These are phyloP conservation scores for Wickerhamomyces sp. DNA, from an alignment of 1,139 yeast genomes.

Conservation along the genomic window DNA sequence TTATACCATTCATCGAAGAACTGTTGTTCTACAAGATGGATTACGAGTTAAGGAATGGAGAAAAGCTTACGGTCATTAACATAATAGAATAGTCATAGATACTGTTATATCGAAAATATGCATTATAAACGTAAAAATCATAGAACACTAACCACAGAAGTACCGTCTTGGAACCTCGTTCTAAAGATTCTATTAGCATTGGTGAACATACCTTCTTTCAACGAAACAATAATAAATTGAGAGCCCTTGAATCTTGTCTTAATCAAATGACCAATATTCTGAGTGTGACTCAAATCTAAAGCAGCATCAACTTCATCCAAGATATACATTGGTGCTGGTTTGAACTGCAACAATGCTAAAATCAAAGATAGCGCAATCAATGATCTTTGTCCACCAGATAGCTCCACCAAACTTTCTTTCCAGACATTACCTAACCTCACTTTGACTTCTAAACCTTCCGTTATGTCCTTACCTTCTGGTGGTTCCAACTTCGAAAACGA, in stretches of 20 bases:
- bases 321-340: slow-evolving; percentile 98
- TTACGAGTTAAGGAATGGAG: slow-evolving; percentile 10
- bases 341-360: slow-evolving; percentile 85
- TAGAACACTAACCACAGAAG: slow-evolving; percentile 77
- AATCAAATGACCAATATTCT: slow-evolving; percentile 93
- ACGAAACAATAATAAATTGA: slow-evolving; percentile 92
- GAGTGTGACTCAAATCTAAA: slow-evolving; percentile 92
- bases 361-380: slow-evolving; percentile 87
- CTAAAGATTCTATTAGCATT: slow-evolving; percentile 93
- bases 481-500: slow-evolving; percentile 90
- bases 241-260: slow-evolving; percentile 93
- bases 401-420: slow-evolving; percentile 93
- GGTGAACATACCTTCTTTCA: slow-evolving; percentile 97
- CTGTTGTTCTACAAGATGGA: slow-evolving; percentile 6
- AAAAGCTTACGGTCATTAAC: slow-evolving; percentile 1
- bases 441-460: slow-evolving; percentile 87
- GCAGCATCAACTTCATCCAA: slow-evolving; percentile 99
- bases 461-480: slow-evolving; percentile 72
- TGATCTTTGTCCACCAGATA: slow-evolving; percentile 97
- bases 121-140: slow-evolving; percentile 2
- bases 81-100: background rate
- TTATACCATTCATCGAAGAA: slow-evolving; percentile 8
- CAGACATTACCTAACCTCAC: slow-evolving; percentile 90
- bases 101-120: too few relatives aligned
- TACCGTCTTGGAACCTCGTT: slow-evolving; percentile 94